Evolutionary conservation across 2,329 filamentous ascomycete species (phyloP).

Genomic region (Xylaria sp.): DNA sequence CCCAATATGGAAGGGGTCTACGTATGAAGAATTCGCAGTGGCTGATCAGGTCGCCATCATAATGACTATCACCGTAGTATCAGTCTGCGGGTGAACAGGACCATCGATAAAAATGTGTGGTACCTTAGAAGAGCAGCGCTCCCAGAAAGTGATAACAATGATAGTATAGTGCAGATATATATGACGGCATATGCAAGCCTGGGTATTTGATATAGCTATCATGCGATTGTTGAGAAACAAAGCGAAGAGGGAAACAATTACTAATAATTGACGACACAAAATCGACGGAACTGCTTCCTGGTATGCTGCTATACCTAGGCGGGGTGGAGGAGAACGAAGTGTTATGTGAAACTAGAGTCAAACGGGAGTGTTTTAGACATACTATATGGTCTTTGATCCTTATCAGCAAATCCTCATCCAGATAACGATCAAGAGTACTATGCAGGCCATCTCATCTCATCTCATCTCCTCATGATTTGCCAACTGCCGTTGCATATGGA

Average conservation of each 20-base stretch:
- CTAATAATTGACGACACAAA: not conserved
- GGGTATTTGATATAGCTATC: conserved; percentile 11
- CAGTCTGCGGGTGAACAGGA: conserved; percentile 17
- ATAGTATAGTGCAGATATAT: not conserved
- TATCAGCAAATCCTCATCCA: not conserved
- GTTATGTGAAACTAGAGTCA: conserved; percentile 22
- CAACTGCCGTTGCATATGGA: conserved; percentile 32
- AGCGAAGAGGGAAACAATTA: conserved; percentile 11
- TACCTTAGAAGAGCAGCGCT: conserved; percentile 14
- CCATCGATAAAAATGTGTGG: conserved; percentile 16
- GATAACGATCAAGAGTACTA: conserved; percentile 19
- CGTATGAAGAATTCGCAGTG: conserved; percentile 6
- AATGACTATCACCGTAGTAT: conserved; percentile 32
- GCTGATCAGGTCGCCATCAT: conserved; percentile 15
- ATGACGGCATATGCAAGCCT: conserved; percentile 16
- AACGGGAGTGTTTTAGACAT: conserved; percentile 28
- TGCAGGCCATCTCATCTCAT: conserved; percentile 22
- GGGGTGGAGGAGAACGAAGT: conserved; percentile 15
- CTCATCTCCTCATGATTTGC: conserved; percentile 26
- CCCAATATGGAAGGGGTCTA: conserved; percentile 6
- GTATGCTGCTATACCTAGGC: conserved; percentile 10
- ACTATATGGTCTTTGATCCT: conserved; percentile 8
- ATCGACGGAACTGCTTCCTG: not conserved
- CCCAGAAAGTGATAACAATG: not conserved
- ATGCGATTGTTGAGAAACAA: conserved; percentile 13